Conservation (phyloP, 345 rosid species). For the Lenwebbia sp. region DNA sequence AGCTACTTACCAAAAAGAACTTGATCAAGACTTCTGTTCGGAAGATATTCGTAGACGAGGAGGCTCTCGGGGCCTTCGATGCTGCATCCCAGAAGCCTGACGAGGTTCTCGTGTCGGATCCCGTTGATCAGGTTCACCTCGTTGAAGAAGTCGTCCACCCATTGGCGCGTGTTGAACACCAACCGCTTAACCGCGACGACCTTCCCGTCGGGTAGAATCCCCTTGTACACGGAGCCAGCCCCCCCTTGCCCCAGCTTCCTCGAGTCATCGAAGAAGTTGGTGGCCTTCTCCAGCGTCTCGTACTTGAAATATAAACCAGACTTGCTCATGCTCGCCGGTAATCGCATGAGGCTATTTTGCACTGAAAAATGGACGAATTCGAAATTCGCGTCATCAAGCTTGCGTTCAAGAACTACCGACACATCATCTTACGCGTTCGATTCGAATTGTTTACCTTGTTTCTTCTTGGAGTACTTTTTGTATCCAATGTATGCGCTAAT, state of each 20-base stretch:
- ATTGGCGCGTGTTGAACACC: constrained; percentile 47
- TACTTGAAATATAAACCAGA: constrained; percentile 39
- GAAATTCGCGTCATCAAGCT: not conserved
- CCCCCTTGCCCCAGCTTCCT: constrained; percentile 84
- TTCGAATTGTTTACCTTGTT: not conserved
- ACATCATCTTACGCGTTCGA: not conserved
- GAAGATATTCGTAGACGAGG: constrained; percentile 71
- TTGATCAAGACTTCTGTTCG: constrained; percentile 67
- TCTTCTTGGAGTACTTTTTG: not conserved
- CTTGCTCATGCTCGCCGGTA: constrained; percentile 1
- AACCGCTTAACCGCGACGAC: constrained; percentile 59
- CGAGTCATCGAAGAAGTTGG: constrained; percentile 37
- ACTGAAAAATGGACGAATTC: not conserved
- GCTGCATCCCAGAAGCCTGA: constrained; percentile 70
- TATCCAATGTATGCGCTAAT: not conserved
- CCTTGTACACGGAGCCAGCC: constrained; percentile 71
- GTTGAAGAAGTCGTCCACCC: constrained; percentile 81
- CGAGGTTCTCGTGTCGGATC: constrained; percentile 58
- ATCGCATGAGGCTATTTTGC: not conserved
- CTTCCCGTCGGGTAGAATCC: constrained; percentile 62
- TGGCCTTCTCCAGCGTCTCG: constrained; percentile 63
- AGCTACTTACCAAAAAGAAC: constrained; percentile 46
- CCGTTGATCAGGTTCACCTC: constrained; percentile 66
- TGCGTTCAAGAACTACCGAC: not conserved
- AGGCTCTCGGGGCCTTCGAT: constrained; percentile 86